Conservation (phyloP, 345 rosid species). For the thale cress (Arabidopsis thaliana) region TAIR10.1 NC_003070.9:9398001-9398500, state of each 20-base stretch:
- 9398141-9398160: constrained; percentile 74
- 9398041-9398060: constrained; percentile 42
- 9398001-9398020: constrained; percentile 31
- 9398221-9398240: constrained; percentile 38
- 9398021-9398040: constrained; percentile 59
- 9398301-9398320: constrained; percentile 35
- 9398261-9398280: constrained; percentile 40
- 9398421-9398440: constrained; percentile 35
- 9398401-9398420: constrained; percentile 48
- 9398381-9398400: constrained; percentile 57
- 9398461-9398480: constrained; percentile 62
- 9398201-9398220: constrained; percentile 43
- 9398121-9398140: constrained; percentile 63
- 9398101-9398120: constrained; percentile 52
- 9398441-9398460: constrained; percentile 49
- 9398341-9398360: not conserved
- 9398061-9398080: constrained; percentile 1
- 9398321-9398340: constrained; percentile 20
- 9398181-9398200: constrained; percentile 46
- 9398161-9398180: constrained; percentile 74
- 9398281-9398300: constrained; percentile 67
- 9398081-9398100: not conserved
- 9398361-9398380: constrained; percentile 16
- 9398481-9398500: constrained; percentile 80
- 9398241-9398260: constrained; percentile 32